Base-by-base conservation (phyloP, 1,139 yeast species). In the Wickerhamomyces sp. region DNA sequence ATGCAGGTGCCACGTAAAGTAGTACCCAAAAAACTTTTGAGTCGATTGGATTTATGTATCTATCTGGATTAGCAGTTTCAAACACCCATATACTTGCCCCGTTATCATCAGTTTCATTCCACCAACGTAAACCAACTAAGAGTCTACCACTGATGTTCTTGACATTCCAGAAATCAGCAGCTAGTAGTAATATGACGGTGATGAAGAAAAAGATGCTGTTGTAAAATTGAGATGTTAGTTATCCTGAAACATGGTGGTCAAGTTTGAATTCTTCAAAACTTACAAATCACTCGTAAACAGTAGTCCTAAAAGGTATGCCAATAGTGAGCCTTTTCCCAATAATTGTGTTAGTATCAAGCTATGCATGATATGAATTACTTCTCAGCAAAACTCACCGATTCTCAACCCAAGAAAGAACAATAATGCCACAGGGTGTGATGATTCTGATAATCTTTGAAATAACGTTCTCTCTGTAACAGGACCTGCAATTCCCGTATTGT, bases 101-200 rank as follows among this genome's bases (percentile, higher is more conserved):
- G 11, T 66, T 52, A 48, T 78, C 64, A 31, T 66, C 63, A 40
- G 52, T 62, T 26, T 83, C 89, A 56, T 86, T 87, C 95, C 96
- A 88, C 96, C 96, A 89, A 47, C 98, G 71, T 44, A 91, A 68
- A 0, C 96, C 97, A 6, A 91, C 97, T 38, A 91, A 62, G 36
- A 86, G 70, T 41, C 97, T 67, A 1, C 98, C 98, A 13, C 94
- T 70, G 13, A 91, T 85, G 57, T 91, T 91, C 54, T 91, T 91
- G 28, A 87, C 78, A 53, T 86, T 83, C 95, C 96, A 91, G 54
- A 91, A 91, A 57, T 91, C 98, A 2, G 87, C 87, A 0, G 95
- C 83, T 20, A 86, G 69, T 21, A 88, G 64, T 17, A 91, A 63
- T 6, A 88, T 76, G 30, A 87, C 78, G 10, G 78, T 57, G 21